Evolutionary conservation across 2,329 filamentous ascomycete genomes (phyloP).

Genomic region (Pleoardoris graminearum): DNA sequence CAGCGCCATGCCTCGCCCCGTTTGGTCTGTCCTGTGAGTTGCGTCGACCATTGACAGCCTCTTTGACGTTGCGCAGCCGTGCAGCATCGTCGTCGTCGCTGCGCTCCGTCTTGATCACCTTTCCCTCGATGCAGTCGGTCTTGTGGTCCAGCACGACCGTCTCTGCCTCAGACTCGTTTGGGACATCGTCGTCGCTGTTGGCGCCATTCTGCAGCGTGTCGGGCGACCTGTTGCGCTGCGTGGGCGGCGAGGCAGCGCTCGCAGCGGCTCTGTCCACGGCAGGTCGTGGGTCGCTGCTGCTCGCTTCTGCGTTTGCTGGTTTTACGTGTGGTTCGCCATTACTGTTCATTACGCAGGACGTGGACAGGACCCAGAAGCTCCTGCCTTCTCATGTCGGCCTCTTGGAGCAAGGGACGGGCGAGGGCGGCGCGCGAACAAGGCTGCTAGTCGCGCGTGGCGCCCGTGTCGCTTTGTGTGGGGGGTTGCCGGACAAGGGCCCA

Average conservation of each 20-base stretch:
- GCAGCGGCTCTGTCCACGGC: slow-evolving; percentile 14
- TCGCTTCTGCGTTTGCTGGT: slow-evolving; percentile 20
- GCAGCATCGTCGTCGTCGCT: slow-evolving; percentile 35
- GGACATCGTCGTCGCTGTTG: slow-evolving; percentile 36
- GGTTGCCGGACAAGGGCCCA: neutral
- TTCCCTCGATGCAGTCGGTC: slow-evolving; percentile 45
- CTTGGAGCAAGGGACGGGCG: slow-evolving; percentile 9
- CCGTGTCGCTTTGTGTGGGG: slow-evolving; percentile 4
- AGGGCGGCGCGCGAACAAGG: slow-evolving; percentile 25
- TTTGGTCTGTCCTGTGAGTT: slow-evolving; percentile 34
- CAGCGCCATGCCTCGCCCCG: slow-evolving; percentile 33
- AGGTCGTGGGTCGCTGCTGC: slow-evolving; percentile 20
- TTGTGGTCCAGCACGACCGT: slow-evolving; percentile 52
- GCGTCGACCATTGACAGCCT: slow-evolving; percentile 32
- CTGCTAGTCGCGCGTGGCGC: slow-evolving; percentile 15
- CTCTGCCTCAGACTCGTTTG: slow-evolving; percentile 55
- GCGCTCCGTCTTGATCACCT: slow-evolving; percentile 47
- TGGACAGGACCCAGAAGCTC: slow-evolving; percentile 43
- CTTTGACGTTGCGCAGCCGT: slow-evolving; percentile 33
- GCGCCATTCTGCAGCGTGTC: slow-evolving; percentile 27
- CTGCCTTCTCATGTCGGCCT: slow-evolving; percentile 47
- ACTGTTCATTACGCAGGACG: slow-evolving; percentile 46
- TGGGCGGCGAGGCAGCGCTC: slow-evolving; percentile 25
- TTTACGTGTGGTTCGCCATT: slow-evolving; percentile 42
- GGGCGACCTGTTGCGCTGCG: slow-evolving; percentile 6